phyloP scores from a whole-genome alignment of 495 filamentous ascomycete species.

The Daldinia vernicosa region DNA sequence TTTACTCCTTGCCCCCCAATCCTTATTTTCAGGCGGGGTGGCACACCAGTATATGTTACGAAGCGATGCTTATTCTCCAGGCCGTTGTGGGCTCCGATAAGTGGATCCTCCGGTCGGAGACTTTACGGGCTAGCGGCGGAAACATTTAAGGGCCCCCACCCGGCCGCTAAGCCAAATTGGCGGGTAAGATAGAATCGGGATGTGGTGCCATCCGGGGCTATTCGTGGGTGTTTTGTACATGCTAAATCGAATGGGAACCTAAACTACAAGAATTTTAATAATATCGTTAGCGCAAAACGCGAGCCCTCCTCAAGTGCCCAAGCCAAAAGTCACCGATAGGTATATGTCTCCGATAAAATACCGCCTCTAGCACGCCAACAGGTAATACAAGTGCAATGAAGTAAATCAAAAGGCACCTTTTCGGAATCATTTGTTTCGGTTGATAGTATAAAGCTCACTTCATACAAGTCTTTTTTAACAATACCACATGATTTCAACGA shows the following conservation, averaged over 20 bases:
- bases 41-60: neutral
- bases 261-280: no score
- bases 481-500: neutral
- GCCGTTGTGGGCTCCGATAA: neutral
- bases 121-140: conserved; percentile 15
- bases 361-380: neutral
- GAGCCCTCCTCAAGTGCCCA: neutral
- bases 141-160: conserved; percentile 14
- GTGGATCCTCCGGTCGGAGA: conserved; percentile 13
- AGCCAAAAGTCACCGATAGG: conserved; percentile 20
- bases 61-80: neutral
- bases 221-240: neutral
- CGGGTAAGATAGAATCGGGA: neutral
- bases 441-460: neutral
- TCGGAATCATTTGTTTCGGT: neutral
- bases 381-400: neutral
- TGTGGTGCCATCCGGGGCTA: neutral
- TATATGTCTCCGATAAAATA: conserved; percentile 10
- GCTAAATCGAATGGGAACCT: no score
- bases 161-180: neutral
- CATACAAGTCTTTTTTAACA: neutral
- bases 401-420: neutral
- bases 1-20: no score
- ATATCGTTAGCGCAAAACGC: neutral
- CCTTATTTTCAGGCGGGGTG: no score